Evolutionary conservation across 2,329 filamentous ascomycete genomes (phyloP), one percentile per base, ranked within the genome.

Genomic region (Cladophialophora exuberans): DNA sequence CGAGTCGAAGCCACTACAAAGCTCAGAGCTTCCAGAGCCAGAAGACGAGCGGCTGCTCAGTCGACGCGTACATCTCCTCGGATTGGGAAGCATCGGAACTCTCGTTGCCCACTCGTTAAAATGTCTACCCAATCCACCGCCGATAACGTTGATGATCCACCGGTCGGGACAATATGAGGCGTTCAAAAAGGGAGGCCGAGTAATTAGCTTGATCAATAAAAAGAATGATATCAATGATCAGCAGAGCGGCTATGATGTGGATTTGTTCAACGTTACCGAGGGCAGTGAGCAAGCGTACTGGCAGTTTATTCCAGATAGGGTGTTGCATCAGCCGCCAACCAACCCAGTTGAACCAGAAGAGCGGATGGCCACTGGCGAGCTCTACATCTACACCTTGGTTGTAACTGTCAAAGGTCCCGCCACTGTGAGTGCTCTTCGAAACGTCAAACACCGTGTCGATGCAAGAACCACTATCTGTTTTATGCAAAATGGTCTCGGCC

Each of bases 131-230:
- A 72, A 82, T 17, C 79, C 81, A 2, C 89, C 90, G 3, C 88
- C 88, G 0, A 81, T 96, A 31, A 93, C 90, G 0, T 79, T 97
- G 4, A 79, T 96, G n/a, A 79, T 96, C 30, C 88, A 91, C 66
- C 79, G 76, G 30, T 70, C 70, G 30, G 65, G 69, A 10, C 57
- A 72, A 33, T 74, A 73, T 43, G 62, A 66, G 5, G 55, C 62
- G 2, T 75, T 70, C 64, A 64, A 68, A 50, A 65, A 58, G 30
- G 64, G 60, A 26, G 69, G 67, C 46, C 64, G 65, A 44, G 65
- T 64, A 15, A 54, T 65, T 3, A 51, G 57, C 20, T 49, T 77
- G 36, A 63, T 70, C 2, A 58, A 77, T 42, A 69, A 68, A 42
- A 68, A 66, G 35, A 69, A 72, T 52, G 73, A 72, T 3, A 61